Evolutionary conservation across 441 rosid species (phyloP), one percentile per base, ranked within the genome.

Genomic region (Adansonia rubrostipa): DNA sequence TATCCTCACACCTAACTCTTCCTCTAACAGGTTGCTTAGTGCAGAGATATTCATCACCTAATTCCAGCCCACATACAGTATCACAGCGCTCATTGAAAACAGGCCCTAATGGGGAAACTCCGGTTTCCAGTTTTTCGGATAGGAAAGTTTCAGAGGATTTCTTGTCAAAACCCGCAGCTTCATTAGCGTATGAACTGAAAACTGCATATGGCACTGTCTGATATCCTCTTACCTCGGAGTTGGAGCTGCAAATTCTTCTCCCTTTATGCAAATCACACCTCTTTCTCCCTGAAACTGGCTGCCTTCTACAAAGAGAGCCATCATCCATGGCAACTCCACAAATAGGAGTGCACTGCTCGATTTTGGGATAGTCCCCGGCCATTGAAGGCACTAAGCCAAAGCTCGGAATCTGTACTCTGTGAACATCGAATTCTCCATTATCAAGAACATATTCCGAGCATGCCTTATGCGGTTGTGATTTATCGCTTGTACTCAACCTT

Each of bases 261-360:
- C 95, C 92, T 82, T 89, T 92, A 73, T 94, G 96, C 71, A 84
- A 83, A 15, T 86, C 82, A 62, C 98, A 94, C 78, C 97, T 90
- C 81, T 88, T 89, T 81, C 90, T 88, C 64, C 91, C 91, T 47
- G 62, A 61, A 51, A 83, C 76, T 47, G 93, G 89, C 2, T 85
- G 82, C 73, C 47, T 80, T 68, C 19, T 73, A 83, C 97, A 93
- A 56, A 85, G 56, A 48, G 83, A 75, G 22, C 89, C 92, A 74
- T 89, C 90, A 79, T 73, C 80, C 82, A 87, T 80, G 57, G 81
- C 40, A 76, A 90, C 78, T 63, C 91, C 92, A 86, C 98, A 92
- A 65, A 53, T 78, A 72, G 69, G 77, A 76, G 54, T 44, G 74
- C 75, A 64, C 60, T 66, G 84, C 75, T 80, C 85, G 47, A 6